These are phyloP conservation scores for Starmerella floricola DNA, from an alignment of 805 yeast genomes.

Conservation along the genomic window DNA sequence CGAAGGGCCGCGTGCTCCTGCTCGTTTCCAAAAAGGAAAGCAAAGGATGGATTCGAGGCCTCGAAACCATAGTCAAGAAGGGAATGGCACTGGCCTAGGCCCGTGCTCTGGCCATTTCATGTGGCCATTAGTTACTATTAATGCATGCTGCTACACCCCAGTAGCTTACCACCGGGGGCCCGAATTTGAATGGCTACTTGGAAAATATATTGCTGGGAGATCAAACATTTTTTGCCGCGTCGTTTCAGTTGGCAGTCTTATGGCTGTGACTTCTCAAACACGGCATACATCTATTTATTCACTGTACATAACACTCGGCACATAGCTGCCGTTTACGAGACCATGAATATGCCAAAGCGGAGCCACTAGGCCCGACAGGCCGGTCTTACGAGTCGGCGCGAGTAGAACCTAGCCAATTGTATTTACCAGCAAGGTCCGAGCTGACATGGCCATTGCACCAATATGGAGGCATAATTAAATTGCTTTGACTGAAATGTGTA, in stretches of 20 bases:
- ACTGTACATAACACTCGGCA: background rate
- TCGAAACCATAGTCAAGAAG: conserved; percentile 54
- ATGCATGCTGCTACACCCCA: background rate
- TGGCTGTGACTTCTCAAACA: conserved; percentile 8
- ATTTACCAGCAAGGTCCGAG: no score
- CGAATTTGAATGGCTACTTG: conserved; percentile 13
- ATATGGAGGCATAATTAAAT: no score
- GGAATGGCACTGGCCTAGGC: conserved; percentile 23
- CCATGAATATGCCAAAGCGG: no score
- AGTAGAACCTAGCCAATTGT: no score
- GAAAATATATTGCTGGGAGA: conserved; percentile 16
- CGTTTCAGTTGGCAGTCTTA: conserved; percentile 13
- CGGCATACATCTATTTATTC: conserved; percentile 8
- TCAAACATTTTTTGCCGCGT: conserved; percentile 7
- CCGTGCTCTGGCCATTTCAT: no score
- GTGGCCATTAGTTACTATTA: no score
- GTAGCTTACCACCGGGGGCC: conserved; percentile 13
- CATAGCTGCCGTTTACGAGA: no score
- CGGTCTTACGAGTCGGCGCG: no score
- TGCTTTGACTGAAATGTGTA: no score
- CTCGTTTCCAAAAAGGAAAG: conserved; percentile 54
- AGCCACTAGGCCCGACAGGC: no score
- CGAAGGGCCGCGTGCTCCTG: conserved; percentile 75
- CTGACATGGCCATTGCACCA: no score
- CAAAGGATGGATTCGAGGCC: conserved; percentile 72